phyloP scores from a whole-genome alignment of 1,284 basidiomycete species.

The Ceratorhiza oryzae-sativae region DNA sequence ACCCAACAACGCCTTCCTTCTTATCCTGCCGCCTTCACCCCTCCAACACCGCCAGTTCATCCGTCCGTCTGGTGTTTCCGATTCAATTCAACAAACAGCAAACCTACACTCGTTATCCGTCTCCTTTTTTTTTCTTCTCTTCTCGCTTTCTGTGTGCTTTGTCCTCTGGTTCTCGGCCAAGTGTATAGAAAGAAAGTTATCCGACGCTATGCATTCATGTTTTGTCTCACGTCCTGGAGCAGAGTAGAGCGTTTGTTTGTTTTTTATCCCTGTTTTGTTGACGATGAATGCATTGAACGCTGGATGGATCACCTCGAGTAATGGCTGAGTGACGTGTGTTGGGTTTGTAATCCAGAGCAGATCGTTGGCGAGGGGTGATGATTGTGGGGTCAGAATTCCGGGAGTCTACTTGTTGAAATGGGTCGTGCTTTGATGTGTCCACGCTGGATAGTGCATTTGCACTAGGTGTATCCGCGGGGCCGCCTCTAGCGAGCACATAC shows the following conservation, averaged over 20 bases:
- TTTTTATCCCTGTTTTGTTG: constrained; percentile 5
- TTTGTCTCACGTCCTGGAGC: neutral
- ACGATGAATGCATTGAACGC: constrained; percentile 9
- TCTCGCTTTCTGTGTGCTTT: constrained; percentile 13
- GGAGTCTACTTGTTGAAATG: too few species aligned
- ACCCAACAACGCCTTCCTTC: constrained; percentile 20
- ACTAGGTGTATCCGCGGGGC: too few species aligned
- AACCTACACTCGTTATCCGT: constrained; percentile 11
- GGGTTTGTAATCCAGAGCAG: neutral
- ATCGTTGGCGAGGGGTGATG: neutral
- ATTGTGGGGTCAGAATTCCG: too few species aligned
- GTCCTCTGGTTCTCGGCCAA: constrained; percentile 5
- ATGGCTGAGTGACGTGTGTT: neutral
- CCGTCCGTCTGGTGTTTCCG: neutral
- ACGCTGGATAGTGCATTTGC: too few species aligned
- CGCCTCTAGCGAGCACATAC: neutral
- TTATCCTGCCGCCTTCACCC: constrained; percentile 9
- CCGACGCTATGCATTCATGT: constrained; percentile 1
- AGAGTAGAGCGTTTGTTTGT: neutral
- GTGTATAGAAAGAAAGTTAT: constrained; percentile 26
- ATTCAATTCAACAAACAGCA: neutral
- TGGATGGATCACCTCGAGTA: neutral
- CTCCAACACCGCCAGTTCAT: neutral
- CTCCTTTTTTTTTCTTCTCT: neutral
- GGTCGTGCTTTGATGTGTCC: too few species aligned